Evolutionary conservation across 768 basidiomycete genomes (phyloP), one percentile per base, ranked within the genome.

Genomic region (Lentinula sp.): DNA sequence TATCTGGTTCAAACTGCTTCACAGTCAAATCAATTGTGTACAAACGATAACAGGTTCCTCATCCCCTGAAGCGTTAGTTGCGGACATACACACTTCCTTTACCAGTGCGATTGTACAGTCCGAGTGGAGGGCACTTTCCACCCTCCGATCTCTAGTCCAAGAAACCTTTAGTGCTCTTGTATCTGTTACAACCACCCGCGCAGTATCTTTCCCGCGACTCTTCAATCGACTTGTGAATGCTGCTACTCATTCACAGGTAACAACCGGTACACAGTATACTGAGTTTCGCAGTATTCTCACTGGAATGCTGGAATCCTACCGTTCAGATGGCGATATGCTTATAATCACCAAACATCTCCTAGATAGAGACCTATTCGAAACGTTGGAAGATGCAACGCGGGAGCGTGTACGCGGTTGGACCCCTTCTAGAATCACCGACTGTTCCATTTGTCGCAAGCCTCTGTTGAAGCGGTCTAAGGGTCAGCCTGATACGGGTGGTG

Each of bases 301-400:
- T 0, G 90, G 93, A n/a, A 99, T 98, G 93, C 74, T 98, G 66
- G 94, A 96, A 68, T 90, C 93, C 2, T 98, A 98, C 74, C 85
- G 89, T 42, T 85, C 90, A 3, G 95, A 99, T 64, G 92, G 91
- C 32, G 95, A 98, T 65, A 85, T 95, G 80, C 77, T 98, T 28
- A 73, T 79, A 46, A 94, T 96, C 66, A 90, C 93, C 23, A 91
- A 89, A 64, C 85, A 86, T 62, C 75, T 98, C 49, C 77, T 95
- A 46, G 83, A 90, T 63, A 81, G 88, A 36, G 96, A 98, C 71
- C 73, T 96, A 52, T 95, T 91, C 65, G 84, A 86, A 59, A 81
- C 82, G 0, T 76, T 95, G 50, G 84, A 86, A 41, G 77, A 85
- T 60, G 73, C 85, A 43, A 76, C 80, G 10, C 78, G 73, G 48